Evolutionary conservation across 2,329 filamentous ascomycete species (phyloP).

Genomic region (Moelleriella libera): DNA sequence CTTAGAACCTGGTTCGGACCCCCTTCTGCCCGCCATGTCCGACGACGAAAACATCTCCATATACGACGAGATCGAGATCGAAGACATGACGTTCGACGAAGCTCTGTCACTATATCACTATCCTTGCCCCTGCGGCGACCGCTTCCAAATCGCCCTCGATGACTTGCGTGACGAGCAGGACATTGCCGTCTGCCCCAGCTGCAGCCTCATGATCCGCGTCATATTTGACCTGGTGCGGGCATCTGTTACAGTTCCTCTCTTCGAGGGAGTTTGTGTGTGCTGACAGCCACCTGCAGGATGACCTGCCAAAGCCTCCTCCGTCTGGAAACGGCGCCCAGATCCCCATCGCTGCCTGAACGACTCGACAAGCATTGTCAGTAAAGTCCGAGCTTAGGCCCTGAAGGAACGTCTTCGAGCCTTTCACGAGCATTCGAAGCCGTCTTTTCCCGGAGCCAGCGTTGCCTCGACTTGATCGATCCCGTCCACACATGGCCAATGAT

Average conservation of each 20-base stretch:
- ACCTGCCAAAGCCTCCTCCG: conserved; percentile 25
- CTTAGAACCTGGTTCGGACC: background rate
- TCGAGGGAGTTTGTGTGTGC: background rate
- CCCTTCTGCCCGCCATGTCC: conserved; percentile 28
- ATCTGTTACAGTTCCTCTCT: background rate
- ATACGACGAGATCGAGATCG: conserved; percentile 97
- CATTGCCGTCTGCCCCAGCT: conserved; percentile 94
- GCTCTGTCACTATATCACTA: conserved; percentile 82
- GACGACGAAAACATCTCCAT: conserved; percentile 55
- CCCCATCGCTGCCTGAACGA: conserved; percentile 21
- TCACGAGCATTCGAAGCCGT: too few species aligned
- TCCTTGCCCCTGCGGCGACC: conserved; percentile 92
- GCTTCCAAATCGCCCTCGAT: conserved; percentile 77
- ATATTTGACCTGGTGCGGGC: conserved; percentile 73
- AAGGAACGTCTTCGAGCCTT: too few species aligned
- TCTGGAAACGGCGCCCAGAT: conserved; percentile 19
- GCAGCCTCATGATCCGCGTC: conserved; percentile 89
- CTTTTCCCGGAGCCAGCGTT: too few species aligned
- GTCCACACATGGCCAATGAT: too few species aligned
- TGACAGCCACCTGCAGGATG: conserved; percentile 19
- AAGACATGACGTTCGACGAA: conserved; percentile 89
- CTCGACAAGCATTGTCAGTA: too few species aligned
- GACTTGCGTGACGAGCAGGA: conserved; percentile 83
- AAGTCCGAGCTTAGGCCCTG: too few species aligned
- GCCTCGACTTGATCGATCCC: too few species aligned